Evolutionary conservation across 768 basidiomycete species (phyloP), one percentile per base, ranked within the genome.

Genomic region (Boletellus ananas): DNA sequence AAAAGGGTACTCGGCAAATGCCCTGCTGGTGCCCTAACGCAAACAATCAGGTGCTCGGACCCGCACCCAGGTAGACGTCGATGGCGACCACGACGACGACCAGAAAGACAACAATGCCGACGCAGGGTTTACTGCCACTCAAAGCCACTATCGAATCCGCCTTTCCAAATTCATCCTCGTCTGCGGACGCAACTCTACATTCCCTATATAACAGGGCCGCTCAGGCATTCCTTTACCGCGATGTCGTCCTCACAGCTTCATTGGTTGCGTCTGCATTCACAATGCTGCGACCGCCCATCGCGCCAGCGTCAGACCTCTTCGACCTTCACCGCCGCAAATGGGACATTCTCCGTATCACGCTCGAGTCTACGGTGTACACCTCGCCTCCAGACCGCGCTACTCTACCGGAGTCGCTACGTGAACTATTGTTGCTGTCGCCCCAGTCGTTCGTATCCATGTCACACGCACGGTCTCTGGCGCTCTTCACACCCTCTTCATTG

Each of bases 281-380:
- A 9, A 67, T 87, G 29, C 60, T 93, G 54, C 74, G 63, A 14
- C 72, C 74, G 3, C 80, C 72, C 6, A 58, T 64, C 12, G 46
- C 51, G 6, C 63, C 58, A 6, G 48, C 47, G 0, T 56, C 59
- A 36, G 82, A 83, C 51, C 41, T 58, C 3, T 72, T 81, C 4
- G 72, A 76, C 48, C 69, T 77, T 18, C 71, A 74, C 42, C 80
- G 90, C 16, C 75, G 83, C 49, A 91, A 90, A 71, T 93, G 90
- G 90, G 90, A 93, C 60, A 81, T 93, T 49, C 81, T 93, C 7
- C 79, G 90, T 21, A 85, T 93, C 54, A 92, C 89, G 0, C 76
- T 90, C 47, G 89, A 92, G 63, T 80, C 84, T 1, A 88, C 84
- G 1, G 68, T 87, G 23, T 89, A 86, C 60, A 65, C 79, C 13